Evolutionary conservation across 1,284 basidiomycete genomes (phyloP).

Genomic region (Chiua sp.): DNA sequence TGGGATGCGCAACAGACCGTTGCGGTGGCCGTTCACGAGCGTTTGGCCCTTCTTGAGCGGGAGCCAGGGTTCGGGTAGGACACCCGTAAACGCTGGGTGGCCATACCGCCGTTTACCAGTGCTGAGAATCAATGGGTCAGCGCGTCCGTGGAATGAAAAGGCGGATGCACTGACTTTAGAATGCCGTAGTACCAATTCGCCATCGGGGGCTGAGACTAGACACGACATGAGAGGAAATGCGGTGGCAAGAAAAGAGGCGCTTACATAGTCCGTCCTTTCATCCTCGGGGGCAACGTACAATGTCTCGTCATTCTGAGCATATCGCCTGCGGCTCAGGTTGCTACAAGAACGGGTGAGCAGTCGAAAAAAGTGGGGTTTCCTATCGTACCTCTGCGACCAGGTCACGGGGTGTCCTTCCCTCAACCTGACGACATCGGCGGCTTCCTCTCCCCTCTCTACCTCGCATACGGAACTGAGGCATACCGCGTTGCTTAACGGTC

Average conservation of each 20-base stretch:
- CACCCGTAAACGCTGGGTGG: constrained; percentile 89
- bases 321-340: constrained; percentile 82
- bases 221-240: constrained; percentile 11
- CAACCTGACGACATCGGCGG: constrained; percentile 74
- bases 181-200: constrained; percentile 91
- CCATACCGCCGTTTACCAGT: constrained; percentile 89
- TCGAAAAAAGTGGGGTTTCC: background rate
- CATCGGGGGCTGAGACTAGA: constrained; percentile 92
- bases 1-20: constrained; percentile 36
- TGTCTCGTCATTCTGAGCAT: constrained; percentile 93
- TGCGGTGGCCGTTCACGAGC: constrained; percentile 58
- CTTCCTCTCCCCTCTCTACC: constrained; percentile 84
- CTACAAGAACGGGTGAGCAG: constrained; percentile 44
- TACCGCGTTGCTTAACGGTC: constrained; percentile 83
- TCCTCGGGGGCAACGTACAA: constrained; percentile 94
- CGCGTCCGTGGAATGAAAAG: background rate
- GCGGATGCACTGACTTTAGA: constrained; percentile 67
- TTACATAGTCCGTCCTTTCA: constrained; percentile 87
- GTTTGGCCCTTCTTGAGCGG: constrained; percentile 83
- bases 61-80: constrained; percentile 90
- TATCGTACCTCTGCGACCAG: constrained; percentile 78
- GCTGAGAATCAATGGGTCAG: constrained; percentile 42
- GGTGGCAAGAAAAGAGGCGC: constrained; percentile 25
- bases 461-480: constrained; percentile 87
- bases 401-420: constrained; percentile 83